Evolutionary conservation across 2,329 filamentous ascomycete genomes (phyloP), one percentile per base, ranked within the genome.

Genomic region (Pseudonectria buxi): DNA sequence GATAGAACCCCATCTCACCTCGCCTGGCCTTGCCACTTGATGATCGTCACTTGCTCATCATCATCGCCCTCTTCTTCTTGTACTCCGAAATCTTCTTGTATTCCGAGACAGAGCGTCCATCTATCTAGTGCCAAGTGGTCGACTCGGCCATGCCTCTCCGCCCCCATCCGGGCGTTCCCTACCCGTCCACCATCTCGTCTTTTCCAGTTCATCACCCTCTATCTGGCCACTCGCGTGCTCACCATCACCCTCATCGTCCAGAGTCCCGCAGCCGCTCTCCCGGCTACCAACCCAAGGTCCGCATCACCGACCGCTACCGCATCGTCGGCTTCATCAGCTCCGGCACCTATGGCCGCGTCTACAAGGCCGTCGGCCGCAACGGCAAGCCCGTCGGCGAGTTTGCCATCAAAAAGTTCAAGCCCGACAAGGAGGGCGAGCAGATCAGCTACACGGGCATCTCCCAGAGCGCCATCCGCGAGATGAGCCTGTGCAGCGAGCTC

Each of bases 381-480:
- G 46, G 46, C 30, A 53, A 53, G 30, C 47, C 53, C 77, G 80
- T 51, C 69, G 81, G 58, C 44, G 87, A 95, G 55, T 95, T 95
- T 57, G 92, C 92, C 51, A 98, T 98, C 69, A 98, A 98, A 60
- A 98, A 98, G 76, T 95, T 95, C 76, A 95, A 95, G 69, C 89
- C 89, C 7, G 92, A 98, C 63, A 98, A 96, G 67, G 92, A 98
- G 64, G 92, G 92, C 38, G 92, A 98, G 61, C 78, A 84, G 52
- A 70, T 95, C 30, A 85, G 94, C 53, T 98, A 98, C 63, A 96
- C 92, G 0, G 92, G 92, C 43, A 94, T 98, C 46, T 96, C 92
- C 1, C 92, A 98, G 61, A 95, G 89, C 11, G 92, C 92, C 4
- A 86, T 95, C 46, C 86, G 92, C 35, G 92, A 98, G 62, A 98